These are phyloP conservation scores for Lasiosphaeriaceae sp. DNA, from an alignment of 495 filamentous ascomycete species.

Conservation along the genomic window DNA sequence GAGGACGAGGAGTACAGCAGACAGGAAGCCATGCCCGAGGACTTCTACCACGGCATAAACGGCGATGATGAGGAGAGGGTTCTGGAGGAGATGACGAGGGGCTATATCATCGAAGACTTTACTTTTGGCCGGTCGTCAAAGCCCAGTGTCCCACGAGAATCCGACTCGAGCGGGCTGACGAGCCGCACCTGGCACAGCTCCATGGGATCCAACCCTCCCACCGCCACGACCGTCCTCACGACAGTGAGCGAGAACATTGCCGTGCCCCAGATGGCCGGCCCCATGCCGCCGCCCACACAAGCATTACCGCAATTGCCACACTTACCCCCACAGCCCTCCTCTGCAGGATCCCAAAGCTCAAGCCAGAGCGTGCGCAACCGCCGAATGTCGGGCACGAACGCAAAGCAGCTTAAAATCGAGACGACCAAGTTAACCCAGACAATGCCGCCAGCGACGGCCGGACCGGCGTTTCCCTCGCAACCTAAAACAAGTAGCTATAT, in stretches of 20 bases:
- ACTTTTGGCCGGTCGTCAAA: constrained; percentile 71
- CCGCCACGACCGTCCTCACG: constrained; percentile 66
- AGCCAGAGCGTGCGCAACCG: constrained; percentile 66
- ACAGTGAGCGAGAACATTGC: constrained; percentile 65
- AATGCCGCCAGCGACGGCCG: constrained; percentile 34
- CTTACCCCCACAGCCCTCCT: constrained; percentile 26
- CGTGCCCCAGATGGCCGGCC: constrained; percentile 24
- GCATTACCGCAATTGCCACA: constrained; percentile 34
- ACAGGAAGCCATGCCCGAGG: constrained; percentile 22
- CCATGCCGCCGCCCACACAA: constrained; percentile 34
- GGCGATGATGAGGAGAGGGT: constrained; percentile 88
- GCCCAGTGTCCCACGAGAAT: constrained; percentile 78
- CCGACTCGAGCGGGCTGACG: constrained; percentile 81
- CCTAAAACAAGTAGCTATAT: constrained; percentile 36
- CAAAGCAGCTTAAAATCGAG: constrained; percentile 86
- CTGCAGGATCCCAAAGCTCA: constrained; percentile 27
- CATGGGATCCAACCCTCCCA: constrained; percentile 71
- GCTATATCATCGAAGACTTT: constrained; percentile 84
- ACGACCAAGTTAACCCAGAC: constrained; percentile 49
- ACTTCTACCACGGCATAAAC: constrained; percentile 62
- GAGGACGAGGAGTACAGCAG: constrained; percentile 36
- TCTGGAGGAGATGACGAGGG: constrained; percentile 87
- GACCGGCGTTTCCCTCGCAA: constrained; percentile 41
- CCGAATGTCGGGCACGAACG: constrained; percentile 73
- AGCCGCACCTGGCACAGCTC: constrained; percentile 87